A percentile compares a stretch with the other conserved stretches of the same genome.
Conservation (phyloP, 2,329 filamentous ascomycete species). For the Arthrobotrys entomopaga region DNA sequence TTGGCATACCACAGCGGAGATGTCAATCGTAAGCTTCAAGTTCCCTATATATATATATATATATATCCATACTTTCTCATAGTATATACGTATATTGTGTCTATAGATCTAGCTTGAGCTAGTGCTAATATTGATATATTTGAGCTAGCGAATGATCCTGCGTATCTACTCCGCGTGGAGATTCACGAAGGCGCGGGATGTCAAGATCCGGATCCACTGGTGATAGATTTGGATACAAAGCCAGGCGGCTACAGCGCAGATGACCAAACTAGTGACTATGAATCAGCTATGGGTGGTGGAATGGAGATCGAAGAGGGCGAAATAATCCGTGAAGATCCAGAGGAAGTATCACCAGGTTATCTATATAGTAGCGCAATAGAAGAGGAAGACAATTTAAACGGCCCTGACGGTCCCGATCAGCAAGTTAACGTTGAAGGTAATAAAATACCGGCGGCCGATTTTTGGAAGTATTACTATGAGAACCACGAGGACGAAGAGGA, state of each 20-base stretch:
- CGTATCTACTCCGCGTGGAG: constrained; percentile 28
- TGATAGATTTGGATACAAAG: constrained; percentile 20
- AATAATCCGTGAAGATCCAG: not conserved
- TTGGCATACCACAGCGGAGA: constrained; percentile 18
- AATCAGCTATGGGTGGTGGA: not conserved
- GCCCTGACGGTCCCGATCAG: not conserved
- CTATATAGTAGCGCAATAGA: not conserved
- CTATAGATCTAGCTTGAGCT: too few relatives aligned
- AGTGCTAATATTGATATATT: not conserved
- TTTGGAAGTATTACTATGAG: not conserved
- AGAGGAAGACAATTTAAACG: not conserved
- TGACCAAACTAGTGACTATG: not conserved
- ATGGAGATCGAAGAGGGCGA: constrained; percentile 6
- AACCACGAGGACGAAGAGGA: too few relatives aligned
- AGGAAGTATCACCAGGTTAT: not conserved
- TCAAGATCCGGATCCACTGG: constrained; percentile 25
- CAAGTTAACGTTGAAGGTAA: too few relatives aligned
- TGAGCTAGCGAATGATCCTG: constrained; percentile 11
- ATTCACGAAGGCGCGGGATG: constrained; percentile 37
- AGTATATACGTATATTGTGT: too few relatives aligned
- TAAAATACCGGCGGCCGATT: not conserved
- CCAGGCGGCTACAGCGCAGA: constrained; percentile 8
- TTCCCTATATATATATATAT: too few relatives aligned
- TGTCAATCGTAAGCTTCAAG: constrained; percentile 47
- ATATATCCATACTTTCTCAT: too few relatives aligned